Conservation (phyloP, 805 yeast species). For the Limtongia smithiae region DNA sequence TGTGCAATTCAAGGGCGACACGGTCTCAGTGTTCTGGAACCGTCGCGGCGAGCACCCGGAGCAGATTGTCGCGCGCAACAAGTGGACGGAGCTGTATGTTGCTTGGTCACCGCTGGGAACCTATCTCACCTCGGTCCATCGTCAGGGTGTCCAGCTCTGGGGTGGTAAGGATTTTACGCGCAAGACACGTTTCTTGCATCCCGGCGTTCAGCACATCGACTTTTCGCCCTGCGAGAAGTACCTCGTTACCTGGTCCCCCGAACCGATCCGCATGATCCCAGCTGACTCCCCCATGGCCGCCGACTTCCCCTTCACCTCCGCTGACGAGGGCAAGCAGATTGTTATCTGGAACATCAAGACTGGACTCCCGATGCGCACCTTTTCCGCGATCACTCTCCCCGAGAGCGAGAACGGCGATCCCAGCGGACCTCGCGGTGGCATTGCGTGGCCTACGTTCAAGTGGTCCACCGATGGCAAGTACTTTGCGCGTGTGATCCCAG, state of each 20-base stretch:
- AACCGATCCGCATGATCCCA: constrained; percentile 71
- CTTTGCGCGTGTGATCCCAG: constrained; percentile 94
- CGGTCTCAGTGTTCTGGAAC: constrained; percentile 85
- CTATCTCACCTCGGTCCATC: constrained; percentile 79
- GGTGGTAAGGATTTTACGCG: constrained; percentile 81
- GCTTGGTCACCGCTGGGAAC: constrained; percentile 94
- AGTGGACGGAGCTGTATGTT: constrained; percentile 84
- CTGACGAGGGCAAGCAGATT: constrained; percentile 87
- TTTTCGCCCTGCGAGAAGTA: constrained; percentile 90
- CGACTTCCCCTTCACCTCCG: constrained; percentile 76
- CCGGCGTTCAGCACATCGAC: constrained; percentile 82
- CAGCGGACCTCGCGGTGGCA: constrained; percentile 48
- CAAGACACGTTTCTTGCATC: constrained; percentile 77
- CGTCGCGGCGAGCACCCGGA: constrained; percentile 68
- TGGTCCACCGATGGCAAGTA: constrained; percentile 92
- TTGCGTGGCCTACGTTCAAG: constrained; percentile 93
- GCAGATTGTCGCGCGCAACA: constrained; percentile 66
- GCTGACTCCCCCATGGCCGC: constrained; percentile 60
- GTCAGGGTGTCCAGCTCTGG: constrained; percentile 94
- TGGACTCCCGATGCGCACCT: constrained; percentile 80
- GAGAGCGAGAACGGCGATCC: constrained; percentile 22
- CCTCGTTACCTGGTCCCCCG: constrained; percentile 84
- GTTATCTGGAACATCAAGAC: constrained; percentile 89
- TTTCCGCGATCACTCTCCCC: constrained; percentile 69
- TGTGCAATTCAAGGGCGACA: constrained; percentile 71